Evolutionary conservation across 768 basidiomycete genomes (phyloP), one percentile per base, ranked within the genome.

Genomic region (Amanita rubescens): DNA sequence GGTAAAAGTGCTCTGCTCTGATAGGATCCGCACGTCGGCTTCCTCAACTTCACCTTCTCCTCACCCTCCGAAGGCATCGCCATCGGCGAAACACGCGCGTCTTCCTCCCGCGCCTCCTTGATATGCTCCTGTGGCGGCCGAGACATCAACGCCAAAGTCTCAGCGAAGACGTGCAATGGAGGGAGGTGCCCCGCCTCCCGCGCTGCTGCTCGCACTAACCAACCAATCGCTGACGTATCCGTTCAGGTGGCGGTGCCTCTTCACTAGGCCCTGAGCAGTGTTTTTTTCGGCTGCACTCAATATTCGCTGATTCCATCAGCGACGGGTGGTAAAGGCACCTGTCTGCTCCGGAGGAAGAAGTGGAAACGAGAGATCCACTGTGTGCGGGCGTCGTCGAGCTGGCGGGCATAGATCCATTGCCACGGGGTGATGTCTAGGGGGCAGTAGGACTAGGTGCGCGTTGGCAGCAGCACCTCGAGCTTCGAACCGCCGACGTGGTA

Each of bases 271-370:
- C 70, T 73, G 10, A 91, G 65, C 53, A 79, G 65, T 17, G 85
- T 92, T 91, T 68, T 92, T 90, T 59, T 91, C 88, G 0, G 80
- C 82, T 2, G 90, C 89, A 2, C 84, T 83, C 49, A 90, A 66
- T 0, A 75, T 53, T 34, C 65, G 59, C 15, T 51, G 55, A 53
- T 57, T 15, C 60, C 50, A 19, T 59, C 61, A 25, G 59, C 51
- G 5, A 37, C 58, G 1, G 68, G 56, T 5, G 71, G 65, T 7
- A 67, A 47, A 3, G 75, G 73, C n/a, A 71, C 61, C 22, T 74
- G 70, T 48, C 70, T 60, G n/a, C 60, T 62, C 3, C 63, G 57
- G 22, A 61, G 14, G 68, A 70, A 33, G 32, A 59, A 32, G 60
- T 5, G 59, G 60, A 54, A 3, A 53, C 47, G 50, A 42, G 10